These are phyloP conservation scores for Arabidopsis thaliana DNA, from an alignment of 345 rosid species.

Conservation along the genomic window DNA sequence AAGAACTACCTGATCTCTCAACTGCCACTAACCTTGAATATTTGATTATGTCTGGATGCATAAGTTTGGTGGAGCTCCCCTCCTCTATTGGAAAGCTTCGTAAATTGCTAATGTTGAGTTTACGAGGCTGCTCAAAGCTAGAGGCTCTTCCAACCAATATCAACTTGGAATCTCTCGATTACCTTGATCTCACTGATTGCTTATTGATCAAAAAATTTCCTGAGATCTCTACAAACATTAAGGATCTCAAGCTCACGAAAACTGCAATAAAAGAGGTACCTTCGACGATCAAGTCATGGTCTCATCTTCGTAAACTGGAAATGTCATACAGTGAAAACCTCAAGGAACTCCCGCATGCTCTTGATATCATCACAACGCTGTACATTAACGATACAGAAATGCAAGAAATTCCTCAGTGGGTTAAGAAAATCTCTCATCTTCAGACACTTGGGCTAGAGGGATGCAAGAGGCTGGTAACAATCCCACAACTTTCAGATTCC, in stretches of 20 bases:
- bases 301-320: not conserved
- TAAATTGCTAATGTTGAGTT: too few relatives aligned
- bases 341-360: not conserved
- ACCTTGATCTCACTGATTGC: not conserved
- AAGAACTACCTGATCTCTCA: not conserved
- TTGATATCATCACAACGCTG: not conserved
- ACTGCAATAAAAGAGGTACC: not conserved
- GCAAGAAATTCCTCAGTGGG: not conserved
- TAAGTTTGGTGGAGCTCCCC: not conserved
- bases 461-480: not conserved
- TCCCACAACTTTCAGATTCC: not conserved
- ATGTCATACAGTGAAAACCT: not conserved
- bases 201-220: not conserved
- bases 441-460: fast-evolving
- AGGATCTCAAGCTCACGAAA: not conserved
- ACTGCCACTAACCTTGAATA: not conserved
- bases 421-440: not conserved
- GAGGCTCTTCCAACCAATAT: not conserved
- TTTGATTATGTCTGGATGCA: fast-evolving
- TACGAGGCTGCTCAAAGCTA: not conserved
- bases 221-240: not conserved
- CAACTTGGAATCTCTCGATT: not conserved
- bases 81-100: too few relatives aligned
- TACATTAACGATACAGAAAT: not conserved
- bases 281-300: not conserved